A percentile compares a stretch with the other conserved stretches of the same genome.
Evolutionary conservation across 192 early-diverging fungal genomes (phyloP).

Genomic region (Gryganskiella cystojenkinii): DNA sequence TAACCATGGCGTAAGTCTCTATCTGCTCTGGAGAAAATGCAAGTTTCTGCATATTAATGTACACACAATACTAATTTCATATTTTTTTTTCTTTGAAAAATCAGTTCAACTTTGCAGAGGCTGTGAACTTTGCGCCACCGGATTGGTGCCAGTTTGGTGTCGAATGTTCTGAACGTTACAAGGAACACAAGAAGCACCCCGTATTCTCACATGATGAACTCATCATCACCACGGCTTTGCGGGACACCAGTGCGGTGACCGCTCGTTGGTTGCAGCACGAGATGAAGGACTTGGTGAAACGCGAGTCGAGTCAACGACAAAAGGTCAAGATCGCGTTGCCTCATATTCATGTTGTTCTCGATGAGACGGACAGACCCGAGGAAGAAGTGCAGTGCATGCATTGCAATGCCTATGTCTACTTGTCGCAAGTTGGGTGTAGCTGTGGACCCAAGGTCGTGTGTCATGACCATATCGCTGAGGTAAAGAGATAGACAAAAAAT

Average conservation of each 20-base stretch:
- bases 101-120: slow-evolving; percentile 94
- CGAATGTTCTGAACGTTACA: slow-evolving; percentile 86
- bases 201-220: slow-evolving; percentile 98
- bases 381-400: slow-evolving; percentile 71
- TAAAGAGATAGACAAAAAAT: slow-evolving; percentile 4
- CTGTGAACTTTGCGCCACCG: slow-evolving; percentile 95
- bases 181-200: slow-evolving; percentile 79
- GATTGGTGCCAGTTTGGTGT: slow-evolving; percentile 90
- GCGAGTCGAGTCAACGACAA: slow-evolving; percentile 67
- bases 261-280: slow-evolving; percentile 62
- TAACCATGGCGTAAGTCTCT: slow-evolving; percentile 86
- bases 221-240: slow-evolving; percentile 67
- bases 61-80: neutral
- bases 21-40: neutral
- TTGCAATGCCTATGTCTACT: slow-evolving; percentile 79
- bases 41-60: neutral
- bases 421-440: slow-evolving; percentile 72
- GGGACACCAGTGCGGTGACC: slow-evolving; percentile 38
- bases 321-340: slow-evolving; percentile 43
- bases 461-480: slow-evolving; percentile 66
- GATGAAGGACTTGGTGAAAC: slow-evolving; percentile 58
- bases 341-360: slow-evolving; percentile 53
- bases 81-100: slow-evolving; percentile 13
- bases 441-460: slow-evolving; percentile 75
- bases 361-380: slow-evolving; percentile 58